Conservation (phyloP, 2,329 filamentous ascomycete genomes). For the Cercospora beticola region DNA sequence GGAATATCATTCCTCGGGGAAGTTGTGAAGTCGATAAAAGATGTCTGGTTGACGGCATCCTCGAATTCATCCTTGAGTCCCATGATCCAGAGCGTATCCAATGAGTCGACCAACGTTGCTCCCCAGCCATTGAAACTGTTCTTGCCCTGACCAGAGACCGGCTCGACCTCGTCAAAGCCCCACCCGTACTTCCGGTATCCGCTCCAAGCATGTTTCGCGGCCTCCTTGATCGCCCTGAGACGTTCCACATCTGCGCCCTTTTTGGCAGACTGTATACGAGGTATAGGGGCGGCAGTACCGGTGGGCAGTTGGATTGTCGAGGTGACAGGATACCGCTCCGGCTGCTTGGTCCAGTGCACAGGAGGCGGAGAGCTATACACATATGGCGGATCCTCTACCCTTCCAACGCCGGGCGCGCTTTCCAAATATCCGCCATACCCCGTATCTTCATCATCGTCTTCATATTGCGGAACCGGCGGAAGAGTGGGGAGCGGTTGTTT, state of each 20-base stretch:
- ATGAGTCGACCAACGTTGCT: constrained; percentile 77
- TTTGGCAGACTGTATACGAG: constrained; percentile 74
- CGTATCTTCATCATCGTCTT: constrained; percentile 13
- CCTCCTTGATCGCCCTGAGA: constrained; percentile 65
- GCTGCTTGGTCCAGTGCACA: constrained; percentile 69
- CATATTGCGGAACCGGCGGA: constrained; percentile 1
- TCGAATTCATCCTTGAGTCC: constrained; percentile 75
- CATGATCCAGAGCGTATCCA: constrained; percentile 88
- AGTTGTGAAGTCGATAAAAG: constrained; percentile 79
- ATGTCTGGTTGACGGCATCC: constrained; percentile 68
- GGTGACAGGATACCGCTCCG: constrained; percentile 69
- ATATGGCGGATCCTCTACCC: constrained; percentile 10
- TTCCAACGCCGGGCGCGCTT: not conserved
- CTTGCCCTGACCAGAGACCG: constrained; percentile 64
- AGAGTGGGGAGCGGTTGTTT: constrained; percentile 14
- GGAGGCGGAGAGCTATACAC: constrained; percentile 9
- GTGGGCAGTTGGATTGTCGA: constrained; percentile 75
- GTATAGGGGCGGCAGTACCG: constrained; percentile 67
- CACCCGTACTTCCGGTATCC: constrained; percentile 80
- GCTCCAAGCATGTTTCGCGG: constrained; percentile 76
- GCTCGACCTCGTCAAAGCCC: constrained; percentile 81
- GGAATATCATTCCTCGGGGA: constrained; percentile 68
- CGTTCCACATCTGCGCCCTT: constrained; percentile 60
- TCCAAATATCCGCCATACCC: constrained; percentile 6
- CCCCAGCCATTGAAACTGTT: constrained; percentile 93